Evolutionary conservation across 2,329 filamentous ascomycete species (phyloP), one percentile per base, ranked within the genome.

Genomic region (Macrophomina tecta): DNA sequence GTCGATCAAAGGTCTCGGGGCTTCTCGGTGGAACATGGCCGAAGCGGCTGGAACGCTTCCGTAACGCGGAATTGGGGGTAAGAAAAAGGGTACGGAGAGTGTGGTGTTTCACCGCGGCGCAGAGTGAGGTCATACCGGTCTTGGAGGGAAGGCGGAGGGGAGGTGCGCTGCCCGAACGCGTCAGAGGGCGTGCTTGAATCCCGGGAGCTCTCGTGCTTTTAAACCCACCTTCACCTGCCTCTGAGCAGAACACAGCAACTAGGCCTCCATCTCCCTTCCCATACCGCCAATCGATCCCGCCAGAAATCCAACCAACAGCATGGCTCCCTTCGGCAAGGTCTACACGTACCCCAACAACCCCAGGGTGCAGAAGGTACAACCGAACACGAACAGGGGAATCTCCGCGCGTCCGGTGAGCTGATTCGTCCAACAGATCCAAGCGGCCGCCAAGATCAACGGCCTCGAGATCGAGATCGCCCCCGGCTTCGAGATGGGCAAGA

Each of bases 401-500:
- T 5, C 7, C 5, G 12, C 7, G 32, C 4, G 8, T 7, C 9
- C 30, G 6, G 5, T 5, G 12, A 7, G 14, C 58, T 49, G 45
- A 62, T 30, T 36, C 28, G n/a, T 4, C 18, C 8, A 38, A n/a
- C 40, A 62, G 56, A 68, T 68, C 49, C 68, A 70, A 2, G 72
- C 72, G 1, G 71, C 68, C 5, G 72, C 72, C 52, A 66, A 65
- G 51, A 40, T 74, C 64, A 74, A 72, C 65, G 55, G 56, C 52
- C 68, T 80, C 30, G 70, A 73, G 28, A 73, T 77, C 55, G 69
- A 71, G 14, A 65, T 75, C 32, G 71, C 64, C 6, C 73, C 77
- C n/a, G 74, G 75, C 67, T 85, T 83, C 73, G 67, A 74, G 48
- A 78, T 82, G 69, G 73, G 75, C 65, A 73, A 77, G 56, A 79